Percentiles rank a stretch among this genome's conserved stretches.
Conservation (phyloP, 148 eudicot species). For the Pharnaceum exiguum region DNA sequence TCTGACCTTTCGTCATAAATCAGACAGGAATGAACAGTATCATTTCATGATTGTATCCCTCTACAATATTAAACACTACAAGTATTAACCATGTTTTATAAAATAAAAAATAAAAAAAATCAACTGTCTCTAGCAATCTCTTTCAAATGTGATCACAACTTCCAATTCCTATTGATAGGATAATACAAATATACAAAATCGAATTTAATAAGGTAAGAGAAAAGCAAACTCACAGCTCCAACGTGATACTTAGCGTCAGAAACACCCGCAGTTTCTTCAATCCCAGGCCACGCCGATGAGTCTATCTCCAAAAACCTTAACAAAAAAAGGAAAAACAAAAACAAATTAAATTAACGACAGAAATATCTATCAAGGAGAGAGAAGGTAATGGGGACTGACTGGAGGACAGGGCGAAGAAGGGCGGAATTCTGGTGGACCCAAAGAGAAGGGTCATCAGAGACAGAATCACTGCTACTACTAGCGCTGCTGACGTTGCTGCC, state of each 20-base stretch:
- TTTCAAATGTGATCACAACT: too few species aligned
- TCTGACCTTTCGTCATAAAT: too few species aligned
- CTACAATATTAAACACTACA: too few species aligned
- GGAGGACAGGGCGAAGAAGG: constrained; percentile 80
- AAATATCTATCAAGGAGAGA: neutral
- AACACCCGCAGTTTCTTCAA: constrained; percentile 73
- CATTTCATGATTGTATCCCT: too few species aligned
- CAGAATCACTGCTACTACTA: constrained; percentile 43
- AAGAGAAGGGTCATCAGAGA: constrained; percentile 51
- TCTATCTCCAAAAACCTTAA: constrained; percentile 77
- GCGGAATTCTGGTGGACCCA: constrained; percentile 58
- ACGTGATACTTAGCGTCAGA: constrained; percentile 51
- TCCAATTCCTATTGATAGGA: neutral
- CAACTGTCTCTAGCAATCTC: too few species aligned
- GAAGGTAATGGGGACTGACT: constrained; percentile 19
- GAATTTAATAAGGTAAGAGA: neutral
- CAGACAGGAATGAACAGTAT: too few species aligned
- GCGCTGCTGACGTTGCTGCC: constrained; percentile 41
- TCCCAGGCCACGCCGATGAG: constrained; percentile 62
- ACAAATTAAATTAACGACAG: neutral
- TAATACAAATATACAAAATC: neutral
- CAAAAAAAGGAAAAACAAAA: neutral
- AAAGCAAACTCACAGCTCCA: constrained; percentile 58
- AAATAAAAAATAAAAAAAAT: too few species aligned
- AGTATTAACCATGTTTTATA: too few species aligned